These are phyloP conservation scores for Lojkania enalia DNA, from an alignment of 2,329 filamentous ascomycete species.

Conservation along the genomic window DNA sequence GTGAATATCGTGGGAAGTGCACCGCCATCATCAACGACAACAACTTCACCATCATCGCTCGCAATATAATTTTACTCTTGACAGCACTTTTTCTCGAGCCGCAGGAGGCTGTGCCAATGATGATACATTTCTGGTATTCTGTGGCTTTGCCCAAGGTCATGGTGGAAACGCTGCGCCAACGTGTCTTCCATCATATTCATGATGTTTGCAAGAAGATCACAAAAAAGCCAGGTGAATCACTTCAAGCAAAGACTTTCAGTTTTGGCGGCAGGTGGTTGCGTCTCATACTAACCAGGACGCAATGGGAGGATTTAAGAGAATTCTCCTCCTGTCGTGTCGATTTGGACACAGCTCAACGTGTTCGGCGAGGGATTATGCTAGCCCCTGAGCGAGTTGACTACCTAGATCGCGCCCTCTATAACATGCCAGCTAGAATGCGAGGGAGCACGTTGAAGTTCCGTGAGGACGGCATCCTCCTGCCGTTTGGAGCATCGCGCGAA, in stretches of 20 bases:
- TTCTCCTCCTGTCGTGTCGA: conserved; percentile 31
- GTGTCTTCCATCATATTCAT: conserved; percentile 38
- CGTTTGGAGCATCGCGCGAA: conserved; percentile 40
- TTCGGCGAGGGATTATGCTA: conserved; percentile 35
- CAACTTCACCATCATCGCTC: conserved; percentile 44
- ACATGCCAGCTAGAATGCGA: conserved; percentile 27
- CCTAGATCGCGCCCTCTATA: conserved; percentile 34
- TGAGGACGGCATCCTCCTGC: conserved; percentile 46
- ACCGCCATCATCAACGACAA: conserved; percentile 46
- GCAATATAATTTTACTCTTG: conserved; percentile 49
- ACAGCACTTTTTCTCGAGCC: conserved; percentile 26
- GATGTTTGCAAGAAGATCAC: conserved; percentile 39
- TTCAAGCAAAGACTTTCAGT: conserved; percentile 41
- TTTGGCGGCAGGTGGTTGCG: conserved; percentile 27
- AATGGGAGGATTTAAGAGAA: conserved; percentile 36
- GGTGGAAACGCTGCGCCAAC: conserved; percentile 21
- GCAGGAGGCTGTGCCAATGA: conserved; percentile 31
- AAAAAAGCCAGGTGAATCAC: conserved; percentile 20
- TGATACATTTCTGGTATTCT: conserved; percentile 55
- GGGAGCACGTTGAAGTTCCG: conserved; percentile 37
- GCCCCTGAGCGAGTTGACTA: conserved; percentile 37
- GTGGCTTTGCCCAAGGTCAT: conserved; percentile 34
- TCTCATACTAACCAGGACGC: conserved; percentile 32
- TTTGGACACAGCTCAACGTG: conserved; percentile 18
- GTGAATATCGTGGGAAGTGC: conserved; percentile 25